phyloP scores from a whole-genome alignment of 2,329 filamentous ascomycete genomes.

The Aspergillus sp. region DNA sequence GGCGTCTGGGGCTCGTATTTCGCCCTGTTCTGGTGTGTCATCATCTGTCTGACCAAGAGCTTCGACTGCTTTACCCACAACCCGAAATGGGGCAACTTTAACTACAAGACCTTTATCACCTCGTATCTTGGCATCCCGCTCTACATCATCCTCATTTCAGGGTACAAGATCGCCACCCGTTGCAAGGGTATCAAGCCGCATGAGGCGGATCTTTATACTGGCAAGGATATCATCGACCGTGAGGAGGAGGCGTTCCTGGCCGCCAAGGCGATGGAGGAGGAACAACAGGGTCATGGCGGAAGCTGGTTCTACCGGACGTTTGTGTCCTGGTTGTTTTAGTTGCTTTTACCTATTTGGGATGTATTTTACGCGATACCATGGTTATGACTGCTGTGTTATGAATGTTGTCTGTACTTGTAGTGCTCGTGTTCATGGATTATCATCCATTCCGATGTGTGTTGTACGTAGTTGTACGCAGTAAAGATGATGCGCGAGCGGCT shows the following conservation, averaged over 20 bases:
- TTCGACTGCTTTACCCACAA: conserved; percentile 65
- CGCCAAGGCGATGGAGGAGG: conserved; percentile 44
- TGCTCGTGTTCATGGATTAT: too few relatives aligned
- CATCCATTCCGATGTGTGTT: too few relatives aligned
- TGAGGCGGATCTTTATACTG: conserved; percentile 67
- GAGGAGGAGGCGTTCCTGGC: conserved; percentile 70
- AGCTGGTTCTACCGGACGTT: conserved; percentile 58
- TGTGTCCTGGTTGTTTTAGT: conserved; percentile 59
- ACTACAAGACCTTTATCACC: conserved; percentile 75
- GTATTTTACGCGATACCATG: not conserved
- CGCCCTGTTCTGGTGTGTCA: conserved; percentile 66
- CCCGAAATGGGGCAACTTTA: conserved; percentile 54
- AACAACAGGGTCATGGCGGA: conserved; percentile 27
- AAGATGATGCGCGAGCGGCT: too few relatives aligned
- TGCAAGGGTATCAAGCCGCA: conserved; percentile 55
- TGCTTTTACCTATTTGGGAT: not conserved
- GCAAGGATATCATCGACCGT: conserved; percentile 70
- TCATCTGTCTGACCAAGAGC: conserved; percentile 81
- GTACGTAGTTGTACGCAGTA: too few relatives aligned
- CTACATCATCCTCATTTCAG: conserved; percentile 67
- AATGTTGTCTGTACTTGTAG: not conserved
- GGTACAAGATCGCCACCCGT: conserved; percentile 60
- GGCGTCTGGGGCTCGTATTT: conserved; percentile 67
- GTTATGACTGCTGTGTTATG: not conserved
- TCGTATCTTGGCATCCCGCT: conserved; percentile 75